Percentiles rank a stretch among this genome's conserved stretches.
Evolutionary conservation across 2,329 filamentous ascomycete species (phyloP).

Genomic region (Ceratocystis cacaofunesta): DNA sequence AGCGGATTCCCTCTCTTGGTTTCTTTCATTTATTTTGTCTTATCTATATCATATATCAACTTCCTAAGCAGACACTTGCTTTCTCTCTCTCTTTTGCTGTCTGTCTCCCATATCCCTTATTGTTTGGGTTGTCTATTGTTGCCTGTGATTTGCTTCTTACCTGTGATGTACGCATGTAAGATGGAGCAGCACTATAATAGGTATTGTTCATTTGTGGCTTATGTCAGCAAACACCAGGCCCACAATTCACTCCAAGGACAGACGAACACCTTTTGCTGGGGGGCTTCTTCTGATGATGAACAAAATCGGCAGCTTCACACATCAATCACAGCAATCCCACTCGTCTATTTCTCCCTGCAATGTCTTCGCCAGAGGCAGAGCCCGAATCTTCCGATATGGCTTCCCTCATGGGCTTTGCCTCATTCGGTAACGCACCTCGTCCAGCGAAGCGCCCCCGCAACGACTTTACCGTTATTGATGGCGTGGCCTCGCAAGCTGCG

Average conservation of each 20-base stretch:
- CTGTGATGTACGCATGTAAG: neutral
- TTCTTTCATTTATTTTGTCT: neutral
- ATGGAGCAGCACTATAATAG: neutral
- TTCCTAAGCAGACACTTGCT: neutral
- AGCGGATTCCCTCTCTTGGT: neutral
- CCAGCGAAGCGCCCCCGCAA: slow-evolving; percentile 46
- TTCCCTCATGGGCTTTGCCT: slow-evolving; percentile 56
- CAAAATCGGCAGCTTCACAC: neutral
- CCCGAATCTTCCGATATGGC: slow-evolving; percentile 44
- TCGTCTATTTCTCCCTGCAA: neutral
- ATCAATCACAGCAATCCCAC: neutral
- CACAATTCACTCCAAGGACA: neutral
- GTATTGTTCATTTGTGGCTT: neutral
- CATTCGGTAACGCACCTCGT: slow-evolving; percentile 44
- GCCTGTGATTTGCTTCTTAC: too few species aligned
- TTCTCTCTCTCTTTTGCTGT: neutral
- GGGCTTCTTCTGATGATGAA: too few species aligned
- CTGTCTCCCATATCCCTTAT: slow-evolving; percentile 6
- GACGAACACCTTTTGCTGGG: too few species aligned
- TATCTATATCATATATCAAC: neutral
- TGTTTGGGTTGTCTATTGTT: neutral
- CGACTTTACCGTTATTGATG: slow-evolving; percentile 12
- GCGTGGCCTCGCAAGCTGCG: neutral
- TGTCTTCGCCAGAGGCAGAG: slow-evolving; percentile 25
- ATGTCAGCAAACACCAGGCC: slow-evolving; percentile 13